Evolutionary conservation across 805 yeast genomes (phyloP).

Genomic region (Saccharomycopsis sp.): DNA sequence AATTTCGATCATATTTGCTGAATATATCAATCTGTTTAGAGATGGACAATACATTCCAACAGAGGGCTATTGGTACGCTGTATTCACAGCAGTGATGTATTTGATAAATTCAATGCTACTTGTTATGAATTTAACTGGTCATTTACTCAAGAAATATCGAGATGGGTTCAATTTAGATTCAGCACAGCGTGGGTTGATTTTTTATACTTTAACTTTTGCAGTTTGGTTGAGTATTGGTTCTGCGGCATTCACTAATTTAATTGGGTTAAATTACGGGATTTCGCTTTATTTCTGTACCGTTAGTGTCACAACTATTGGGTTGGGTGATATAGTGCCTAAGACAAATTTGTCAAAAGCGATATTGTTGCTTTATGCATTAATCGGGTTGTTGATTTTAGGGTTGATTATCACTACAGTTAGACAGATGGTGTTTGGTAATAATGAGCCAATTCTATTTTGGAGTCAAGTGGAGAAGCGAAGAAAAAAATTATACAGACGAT

Average conservation of each 20-base stretch:
- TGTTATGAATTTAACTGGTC: conserved; percentile 56
- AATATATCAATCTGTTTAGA: conserved; percentile 24
- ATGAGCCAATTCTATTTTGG: conserved; percentile 60
- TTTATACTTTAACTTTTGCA: conserved; percentile 57
- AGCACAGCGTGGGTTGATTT: conserved; percentile 67
- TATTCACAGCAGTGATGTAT: conserved; percentile 57
- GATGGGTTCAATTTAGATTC: conserved; percentile 60
- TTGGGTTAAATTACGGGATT: conserved; percentile 51
- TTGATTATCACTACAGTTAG: conserved; percentile 65
- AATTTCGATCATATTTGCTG: conserved; percentile 37
- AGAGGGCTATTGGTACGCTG: conserved; percentile 78
- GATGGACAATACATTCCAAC: conserved; percentile 30
- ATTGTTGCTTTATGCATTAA: conserved; percentile 53
- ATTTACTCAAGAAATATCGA: conserved; percentile 50
- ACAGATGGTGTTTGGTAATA: conserved; percentile 52
- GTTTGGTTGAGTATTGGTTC: conserved; percentile 72
- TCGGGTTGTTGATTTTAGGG: conserved; percentile 71
- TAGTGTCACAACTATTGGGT: conserved; percentile 71
- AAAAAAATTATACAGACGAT: conserved; percentile 26
- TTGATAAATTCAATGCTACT: conserved; percentile 48
- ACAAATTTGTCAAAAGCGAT: conserved; percentile 49
- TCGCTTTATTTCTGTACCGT: conserved; percentile 68
- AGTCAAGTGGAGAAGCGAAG: conserved; percentile 54
- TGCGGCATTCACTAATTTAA: conserved; percentile 42
- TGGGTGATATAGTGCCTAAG: conserved; percentile 64